Conservation (phyloP, 192 early-diverging fungal genomes). For the Chytriomyces hyalinus region DNA sequence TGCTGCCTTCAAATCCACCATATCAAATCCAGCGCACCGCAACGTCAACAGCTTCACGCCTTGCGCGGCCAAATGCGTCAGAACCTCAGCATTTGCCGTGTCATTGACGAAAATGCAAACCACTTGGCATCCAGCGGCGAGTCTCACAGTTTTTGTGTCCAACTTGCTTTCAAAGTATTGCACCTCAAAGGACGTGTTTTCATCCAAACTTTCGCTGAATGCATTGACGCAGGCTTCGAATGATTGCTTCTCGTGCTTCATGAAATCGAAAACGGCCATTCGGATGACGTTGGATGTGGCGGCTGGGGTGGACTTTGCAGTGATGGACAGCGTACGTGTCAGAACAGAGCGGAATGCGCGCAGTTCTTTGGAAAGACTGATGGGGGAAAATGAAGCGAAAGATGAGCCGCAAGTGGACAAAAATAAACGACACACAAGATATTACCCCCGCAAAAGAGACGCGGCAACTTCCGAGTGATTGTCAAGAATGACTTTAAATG, state of each 20-base stretch:
- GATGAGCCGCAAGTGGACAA: background rate
- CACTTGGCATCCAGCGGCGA: slow-evolving; percentile 40
- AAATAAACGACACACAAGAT: background rate
- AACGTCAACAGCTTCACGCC: slow-evolving; percentile 53
- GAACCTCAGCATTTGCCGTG: slow-evolving; percentile 35
- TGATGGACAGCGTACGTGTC: background rate
- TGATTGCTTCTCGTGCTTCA: slow-evolving; percentile 37
- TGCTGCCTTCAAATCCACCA: slow-evolving; percentile 51
- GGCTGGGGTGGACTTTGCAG: background rate
- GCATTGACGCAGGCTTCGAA: slow-evolving; percentile 21
- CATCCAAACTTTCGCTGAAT: slow-evolving; percentile 7
- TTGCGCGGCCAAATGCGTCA: slow-evolving; percentile 29
- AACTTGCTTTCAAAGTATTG: slow-evolving; percentile 35
- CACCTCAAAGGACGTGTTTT: background rate
- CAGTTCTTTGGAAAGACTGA: slow-evolving; percentile 31
- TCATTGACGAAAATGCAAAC: slow-evolving; percentile 61
- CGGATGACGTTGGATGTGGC: slow-evolving; percentile 3
- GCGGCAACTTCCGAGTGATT: slow-evolving; percentile 14
- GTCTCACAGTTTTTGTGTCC: slow-evolving; percentile 6
- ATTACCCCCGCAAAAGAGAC: slow-evolving; percentile 24
- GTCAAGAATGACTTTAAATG: slow-evolving; percentile 20
- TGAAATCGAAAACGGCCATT: slow-evolving; percentile 41
- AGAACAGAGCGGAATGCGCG: slow-evolving; percentile 33
- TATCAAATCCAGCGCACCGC: slow-evolving; percentile 56
- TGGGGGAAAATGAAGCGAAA: background rate